These are phyloP conservation scores for Colletotrichum orchidophilum DNA, from an alignment of 2,329 filamentous ascomycete genomes.

Conservation along the genomic window DNA sequence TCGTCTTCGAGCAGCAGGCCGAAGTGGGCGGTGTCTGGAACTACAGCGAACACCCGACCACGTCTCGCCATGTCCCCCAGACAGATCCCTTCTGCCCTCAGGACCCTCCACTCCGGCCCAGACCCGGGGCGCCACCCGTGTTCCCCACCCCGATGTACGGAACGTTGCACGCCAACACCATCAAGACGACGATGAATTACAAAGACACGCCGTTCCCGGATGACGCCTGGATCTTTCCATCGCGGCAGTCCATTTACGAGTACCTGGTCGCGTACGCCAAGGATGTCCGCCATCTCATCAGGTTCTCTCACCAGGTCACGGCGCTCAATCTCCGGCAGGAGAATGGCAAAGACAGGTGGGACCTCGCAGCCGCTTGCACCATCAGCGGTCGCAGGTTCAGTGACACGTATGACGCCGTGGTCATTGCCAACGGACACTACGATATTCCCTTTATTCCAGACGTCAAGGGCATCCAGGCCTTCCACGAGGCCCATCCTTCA, in stretches of 20 bases:
- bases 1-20: constrained; percentile 83
- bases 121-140: constrained; percentile 54
- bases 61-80: constrained; percentile 69
- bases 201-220: constrained; percentile 74
- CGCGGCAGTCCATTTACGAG: constrained; percentile 72
- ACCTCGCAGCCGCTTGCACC: constrained; percentile 63
- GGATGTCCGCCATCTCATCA: constrained; percentile 73
- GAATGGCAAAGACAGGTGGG: constrained; percentile 64
- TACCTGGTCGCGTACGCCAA: constrained; percentile 80
- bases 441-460: constrained; percentile 73
- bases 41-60: constrained; percentile 66
- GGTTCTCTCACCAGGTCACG: constrained; percentile 76
- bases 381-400: constrained; percentile 49
- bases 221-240: constrained; percentile 77
- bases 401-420: constrained; percentile 75
- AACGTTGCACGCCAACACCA: constrained; percentile 86
- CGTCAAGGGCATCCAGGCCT: constrained; percentile 67
- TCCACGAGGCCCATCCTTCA: constrained; percentile 66
- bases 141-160: constrained; percentile 90
- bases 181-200: constrained; percentile 82
- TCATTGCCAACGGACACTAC: constrained; percentile 82
- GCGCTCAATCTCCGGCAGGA: constrained; percentile 55
- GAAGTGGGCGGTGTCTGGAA: constrained; percentile 88
- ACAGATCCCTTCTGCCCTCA: constrained; percentile 69
- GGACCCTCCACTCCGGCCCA: constrained; percentile 68